A percentile compares a stretch with the other conserved stretches of the same genome.
Evolutionary conservation across 2,329 filamentous ascomycete genomes (phyloP).

Genomic region (Xylariaceae sp.): DNA sequence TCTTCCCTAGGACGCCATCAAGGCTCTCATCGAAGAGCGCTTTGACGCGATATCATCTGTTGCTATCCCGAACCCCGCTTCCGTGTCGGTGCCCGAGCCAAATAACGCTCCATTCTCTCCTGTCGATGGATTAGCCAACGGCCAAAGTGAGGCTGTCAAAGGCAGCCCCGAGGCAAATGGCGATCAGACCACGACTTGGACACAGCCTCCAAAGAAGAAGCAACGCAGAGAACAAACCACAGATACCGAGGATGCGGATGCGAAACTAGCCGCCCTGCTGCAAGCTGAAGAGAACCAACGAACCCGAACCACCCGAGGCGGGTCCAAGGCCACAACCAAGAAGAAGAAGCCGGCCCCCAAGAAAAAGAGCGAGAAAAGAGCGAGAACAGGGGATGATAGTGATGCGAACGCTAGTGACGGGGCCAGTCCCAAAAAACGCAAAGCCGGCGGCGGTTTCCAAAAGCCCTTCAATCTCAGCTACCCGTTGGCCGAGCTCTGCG

Average conservation of each 20-base stretch:
- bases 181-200: slow-evolving; percentile 44
- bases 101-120: slow-evolving; percentile 19
- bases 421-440: slow-evolving; percentile 60
- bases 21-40: slow-evolving; percentile 64
- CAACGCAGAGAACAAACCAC: slow-evolving; percentile 57
- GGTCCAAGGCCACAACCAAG: slow-evolving; percentile 45
- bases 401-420: slow-evolving; percentile 61
- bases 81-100: slow-evolving; percentile 18
- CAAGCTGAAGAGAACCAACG: slow-evolving; percentile 86
- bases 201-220: slow-evolving; percentile 55
- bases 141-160: slow-evolving; percentile 27
- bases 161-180: slow-evolving; percentile 31
- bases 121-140: slow-evolving; percentile 25
- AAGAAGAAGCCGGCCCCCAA: slow-evolving; percentile 58
- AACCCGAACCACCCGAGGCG: slow-evolving; percentile 68
- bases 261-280: slow-evolving; percentile 76
- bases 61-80: slow-evolving; percentile 29
- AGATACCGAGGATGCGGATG: slow-evolving; percentile 68
- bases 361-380: slow-evolving; percentile 72
- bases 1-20: slow-evolving; percentile 56
- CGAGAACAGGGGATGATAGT: slow-evolving; percentile 73
- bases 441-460: slow-evolving; percentile 89
- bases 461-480: slow-evolving; percentile 72
- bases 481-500: slow-evolving; percentile 63
- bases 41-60: slow-evolving; percentile 63